Evolutionary conservation across 768 basidiomycete genomes (phyloP).

Genomic region (Rhizopogon sp.): DNA sequence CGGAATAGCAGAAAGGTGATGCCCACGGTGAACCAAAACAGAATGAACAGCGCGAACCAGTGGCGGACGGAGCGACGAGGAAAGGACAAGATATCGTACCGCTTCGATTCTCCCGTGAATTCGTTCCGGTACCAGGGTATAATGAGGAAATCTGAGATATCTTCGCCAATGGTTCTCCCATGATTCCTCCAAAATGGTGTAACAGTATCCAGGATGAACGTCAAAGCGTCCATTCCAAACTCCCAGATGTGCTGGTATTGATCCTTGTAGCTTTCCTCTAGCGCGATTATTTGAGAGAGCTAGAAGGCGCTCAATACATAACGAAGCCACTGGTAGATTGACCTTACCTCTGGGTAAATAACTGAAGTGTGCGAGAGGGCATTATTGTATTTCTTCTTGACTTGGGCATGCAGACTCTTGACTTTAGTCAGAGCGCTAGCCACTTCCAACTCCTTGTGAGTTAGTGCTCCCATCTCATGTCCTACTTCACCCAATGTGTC

Average conservation of each 20-base stretch:
- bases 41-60: conserved; percentile 57
- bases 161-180: conserved; percentile 77
- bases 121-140: conserved; percentile 81
- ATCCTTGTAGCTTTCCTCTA: conserved; percentile 77
- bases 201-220: conserved; percentile 69
- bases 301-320: conserved; percentile 18
- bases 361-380: conserved; percentile 66
- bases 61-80: conserved; percentile 64
- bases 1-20: conserved; percentile 53
- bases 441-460: conserved; percentile 43
- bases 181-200: conserved; percentile 80
- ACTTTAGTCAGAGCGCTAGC: conserved; percentile 45
- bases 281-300: conserved; percentile 64
- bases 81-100: conserved; percentile 53
- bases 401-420: conserved; percentile 46
- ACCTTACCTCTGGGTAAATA: conserved; percentile 69
- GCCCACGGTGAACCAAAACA: conserved; percentile 43
- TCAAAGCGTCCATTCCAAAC: conserved; percentile 72
- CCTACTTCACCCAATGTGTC: conserved; percentile 48
- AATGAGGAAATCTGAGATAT: conserved; percentile 75
- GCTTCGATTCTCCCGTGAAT: conserved; percentile 72
- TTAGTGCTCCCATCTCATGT: conserved; percentile 38
- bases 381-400: conserved; percentile 63
- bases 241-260: conserved; percentile 82
- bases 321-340: background rate